Conservation (phyloP, 2,329 filamentous ascomycete genomes). For the Zymoseptoria brevis region DNA sequence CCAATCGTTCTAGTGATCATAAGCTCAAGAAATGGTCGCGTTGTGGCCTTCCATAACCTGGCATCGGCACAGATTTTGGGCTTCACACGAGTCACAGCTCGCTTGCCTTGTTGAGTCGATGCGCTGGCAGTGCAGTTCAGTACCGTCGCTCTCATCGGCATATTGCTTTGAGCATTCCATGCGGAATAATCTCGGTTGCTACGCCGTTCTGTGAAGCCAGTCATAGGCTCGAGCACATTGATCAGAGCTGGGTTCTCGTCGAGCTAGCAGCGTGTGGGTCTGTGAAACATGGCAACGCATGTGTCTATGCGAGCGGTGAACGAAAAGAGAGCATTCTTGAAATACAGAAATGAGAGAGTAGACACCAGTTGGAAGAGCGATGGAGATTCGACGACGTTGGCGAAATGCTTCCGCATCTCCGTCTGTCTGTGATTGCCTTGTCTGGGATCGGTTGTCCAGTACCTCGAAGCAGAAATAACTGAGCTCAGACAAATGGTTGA, state of each 20-base stretch:
- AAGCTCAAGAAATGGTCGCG: not conserved
- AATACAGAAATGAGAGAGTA: not conserved
- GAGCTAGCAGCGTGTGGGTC: not conserved
- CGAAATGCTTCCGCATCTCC: too few species aligned
- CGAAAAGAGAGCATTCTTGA: not conserved
- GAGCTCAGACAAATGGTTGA: too few species aligned
- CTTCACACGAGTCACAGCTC: not conserved
- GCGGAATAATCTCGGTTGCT: not conserved
- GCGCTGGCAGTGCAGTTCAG: not conserved
- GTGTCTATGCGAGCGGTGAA: not conserved
- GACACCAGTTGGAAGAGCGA: not conserved
- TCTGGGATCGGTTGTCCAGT: too few species aligned
- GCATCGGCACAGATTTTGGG: not conserved
- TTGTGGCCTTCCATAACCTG: not conserved
- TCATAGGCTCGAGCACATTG: not conserved
- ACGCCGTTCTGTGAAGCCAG: not conserved
- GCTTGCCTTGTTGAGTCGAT: not conserved
- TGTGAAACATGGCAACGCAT: not conserved
- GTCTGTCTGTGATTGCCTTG: too few species aligned
- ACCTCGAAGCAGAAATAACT: too few species aligned
- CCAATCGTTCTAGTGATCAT: not conserved
- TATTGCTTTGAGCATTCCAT: not conserved
- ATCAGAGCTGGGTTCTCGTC: not conserved
- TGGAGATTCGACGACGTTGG: too few species aligned
- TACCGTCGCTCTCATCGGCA: not conserved